Evolutionary conservation across 176 grass and related monocot genomes (phyloP).

Genomic region (Puya raimondii): DNA sequence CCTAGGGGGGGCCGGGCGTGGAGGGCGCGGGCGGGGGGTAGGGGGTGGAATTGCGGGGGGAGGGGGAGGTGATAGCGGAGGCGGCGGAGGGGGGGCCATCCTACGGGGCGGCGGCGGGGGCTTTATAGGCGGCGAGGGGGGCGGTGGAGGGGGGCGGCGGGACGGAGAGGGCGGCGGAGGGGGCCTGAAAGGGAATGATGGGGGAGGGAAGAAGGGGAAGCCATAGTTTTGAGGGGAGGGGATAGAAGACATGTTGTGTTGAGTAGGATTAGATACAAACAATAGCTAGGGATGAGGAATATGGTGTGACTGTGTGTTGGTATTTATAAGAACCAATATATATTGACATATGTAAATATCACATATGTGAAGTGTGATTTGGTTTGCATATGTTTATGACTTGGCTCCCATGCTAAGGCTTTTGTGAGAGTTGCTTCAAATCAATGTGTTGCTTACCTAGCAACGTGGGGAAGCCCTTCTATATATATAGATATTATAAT

Average conservation of each 20-base stretch:
- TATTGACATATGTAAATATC: too few relatives aligned
- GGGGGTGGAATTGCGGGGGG: neutral
- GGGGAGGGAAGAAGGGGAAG: neutral
- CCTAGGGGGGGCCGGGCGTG: neutral
- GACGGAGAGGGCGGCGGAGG: neutral
- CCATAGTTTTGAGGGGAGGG: neutral
- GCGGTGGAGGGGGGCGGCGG: neutral
- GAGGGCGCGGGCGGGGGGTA: neutral
- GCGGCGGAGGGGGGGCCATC: neutral
- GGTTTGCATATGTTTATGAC: neutral
- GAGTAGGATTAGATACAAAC: too few relatives aligned
- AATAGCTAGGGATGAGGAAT: too few relatives aligned
- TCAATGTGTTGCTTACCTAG: neutral
- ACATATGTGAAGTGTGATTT: neutral
- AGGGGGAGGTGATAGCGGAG: neutral
- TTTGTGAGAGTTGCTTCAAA: neutral
- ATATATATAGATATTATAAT: too few relatives aligned
- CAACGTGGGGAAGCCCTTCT: too few relatives aligned
- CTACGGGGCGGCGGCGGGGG: neutral
- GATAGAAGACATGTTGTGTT: neutral
- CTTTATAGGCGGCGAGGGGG: neutral
- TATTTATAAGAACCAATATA: too few relatives aligned
- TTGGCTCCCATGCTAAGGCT: slow-evolving; percentile 7
- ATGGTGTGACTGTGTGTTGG: too few relatives aligned
- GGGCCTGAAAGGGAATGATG: neutral